Conservation (phyloP, 176 grass and related monocot species). For the Ensete glaucum region DNA sequence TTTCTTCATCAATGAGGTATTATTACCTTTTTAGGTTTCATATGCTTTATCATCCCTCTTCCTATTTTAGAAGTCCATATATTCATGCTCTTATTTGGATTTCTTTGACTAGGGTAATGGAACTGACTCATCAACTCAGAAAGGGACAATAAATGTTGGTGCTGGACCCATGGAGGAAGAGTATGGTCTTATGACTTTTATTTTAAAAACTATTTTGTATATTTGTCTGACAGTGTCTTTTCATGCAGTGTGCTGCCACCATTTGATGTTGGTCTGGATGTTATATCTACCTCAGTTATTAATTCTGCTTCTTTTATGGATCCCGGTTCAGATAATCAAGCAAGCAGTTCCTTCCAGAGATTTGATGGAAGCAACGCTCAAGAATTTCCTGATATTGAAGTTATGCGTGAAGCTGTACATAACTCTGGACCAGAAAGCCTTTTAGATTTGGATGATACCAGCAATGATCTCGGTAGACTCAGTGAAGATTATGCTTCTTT, state of each 20-base stretch:
- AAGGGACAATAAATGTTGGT: conserved; percentile 18
- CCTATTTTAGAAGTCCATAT: conserved; percentile 1
- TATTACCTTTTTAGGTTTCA: conserved; percentile 25
- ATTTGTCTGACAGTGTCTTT: neutral
- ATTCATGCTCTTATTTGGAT: conserved; percentile 15
- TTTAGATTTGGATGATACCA: conserved; percentile 19
- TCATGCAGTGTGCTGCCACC: conserved; percentile 45
- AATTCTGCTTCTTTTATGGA: conserved; percentile 20
- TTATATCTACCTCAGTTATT: conserved; percentile 12
- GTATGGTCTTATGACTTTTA: conserved; percentile 25
- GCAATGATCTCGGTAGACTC: conserved; percentile 21
- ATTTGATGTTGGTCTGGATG: conserved; percentile 30
- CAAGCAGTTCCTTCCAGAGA: conserved; percentile 6
- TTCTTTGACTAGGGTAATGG: conserved; percentile 35
- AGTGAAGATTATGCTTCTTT: conserved; percentile 24
- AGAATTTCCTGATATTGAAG: conserved; percentile 36
- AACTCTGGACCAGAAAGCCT: conserved; percentile 18
- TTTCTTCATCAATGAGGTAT: conserved; percentile 64
- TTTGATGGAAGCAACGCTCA: conserved; percentile 18
- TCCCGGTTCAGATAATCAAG: conserved; percentile 14
- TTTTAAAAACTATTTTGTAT: neutral
- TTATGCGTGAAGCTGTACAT: conserved; percentile 32
- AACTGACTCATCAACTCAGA: conserved; percentile 23
- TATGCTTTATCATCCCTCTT: conserved; percentile 6
- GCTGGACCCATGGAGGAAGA: conserved; percentile 39